Evolutionary conservation across 2,329 filamentous ascomycete genomes (phyloP), one percentile per base, ranked within the genome.

Genomic region (Nemania sp.): DNA sequence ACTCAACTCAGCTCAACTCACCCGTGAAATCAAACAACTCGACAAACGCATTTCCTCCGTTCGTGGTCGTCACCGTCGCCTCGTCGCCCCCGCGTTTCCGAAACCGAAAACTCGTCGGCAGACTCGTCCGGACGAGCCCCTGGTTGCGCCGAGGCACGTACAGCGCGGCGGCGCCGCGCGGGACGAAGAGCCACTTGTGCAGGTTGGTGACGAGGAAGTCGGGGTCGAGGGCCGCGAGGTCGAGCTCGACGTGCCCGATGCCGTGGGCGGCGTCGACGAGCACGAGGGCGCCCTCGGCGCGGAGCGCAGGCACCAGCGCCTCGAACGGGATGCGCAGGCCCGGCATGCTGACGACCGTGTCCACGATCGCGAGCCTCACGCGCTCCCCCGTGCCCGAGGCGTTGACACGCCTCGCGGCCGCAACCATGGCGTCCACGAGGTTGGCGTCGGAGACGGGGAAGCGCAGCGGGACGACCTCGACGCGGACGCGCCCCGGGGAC

Each of bases 201-300:
- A 83, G 82, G 68, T 90, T 90, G 51, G 79, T 84, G 13, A 88
- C 81, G 67, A 89, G 84, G 75, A 90, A 90, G 71, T 90, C 88
- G 0, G 87, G 81, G 39, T 84, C 76, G 17, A 90, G 72, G n/a
- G 68, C 66, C 0, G 67, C 68, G 29, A 91, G 73, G 70, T 90
- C 80, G 5, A 90, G 70, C 1, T 81, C 78, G 11, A 90, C 78
- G 51, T 89, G 85, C 0, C 88, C 88, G 18, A 89, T 76, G 0
- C 83, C 83, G 71, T 91, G 88, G 0, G 88, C 88, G 0, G 79
- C 88, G 66, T 91, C 88, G 35, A 90, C 77, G 2, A 84, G 74
- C 58, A 84, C 87, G 60, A 90, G 67, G 1, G 90, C 79, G 0
- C 80, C 80, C 40, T 85, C 75, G 48, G 83, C 78, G 25, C 78